phyloP scores from a whole-genome alignment of 371 early-diverging fungal species.

The Lichtheimia ramosa region DNA sequence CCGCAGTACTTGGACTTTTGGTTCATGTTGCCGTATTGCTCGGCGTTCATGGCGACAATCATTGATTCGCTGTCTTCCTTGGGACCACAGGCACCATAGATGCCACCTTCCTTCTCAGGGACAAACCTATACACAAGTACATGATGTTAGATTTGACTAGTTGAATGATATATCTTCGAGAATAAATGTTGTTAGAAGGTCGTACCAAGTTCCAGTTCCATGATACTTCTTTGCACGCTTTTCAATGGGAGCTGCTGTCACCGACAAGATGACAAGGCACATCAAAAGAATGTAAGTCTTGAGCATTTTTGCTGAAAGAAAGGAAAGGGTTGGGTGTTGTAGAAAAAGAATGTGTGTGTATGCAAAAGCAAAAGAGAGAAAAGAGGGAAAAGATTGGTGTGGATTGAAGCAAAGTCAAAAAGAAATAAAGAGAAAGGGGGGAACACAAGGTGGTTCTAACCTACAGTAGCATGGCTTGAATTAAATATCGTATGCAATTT shows the following conservation, averaged over 20 bases:
- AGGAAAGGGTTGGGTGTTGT: background rate
- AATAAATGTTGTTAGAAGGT: too few relatives aligned
- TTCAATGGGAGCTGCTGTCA: conserved; percentile 15
- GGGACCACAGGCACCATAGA: conserved; percentile 29
- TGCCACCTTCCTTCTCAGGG: conserved; percentile 23
- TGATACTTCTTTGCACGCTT: conserved; percentile 17
- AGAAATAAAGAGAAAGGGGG: background rate
- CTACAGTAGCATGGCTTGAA: too few relatives aligned
- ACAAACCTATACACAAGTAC: background rate
- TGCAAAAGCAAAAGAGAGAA: background rate
- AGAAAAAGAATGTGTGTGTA: too few relatives aligned
- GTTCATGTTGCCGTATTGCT: conserved; percentile 25
- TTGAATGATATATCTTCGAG: too few relatives aligned
- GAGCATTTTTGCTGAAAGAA: background rate
- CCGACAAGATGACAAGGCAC: background rate
- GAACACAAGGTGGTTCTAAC: background rate
- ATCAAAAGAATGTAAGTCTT: background rate
- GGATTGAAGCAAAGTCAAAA: background rate
- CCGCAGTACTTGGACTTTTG: conserved; percentile 23
- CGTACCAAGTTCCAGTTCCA: conserved; percentile 27
- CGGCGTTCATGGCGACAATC: conserved; percentile 25
- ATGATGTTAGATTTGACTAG: too few relatives aligned
- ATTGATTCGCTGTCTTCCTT: conserved; percentile 18
- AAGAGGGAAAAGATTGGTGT: background rate
- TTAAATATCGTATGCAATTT: too few relatives aligned